A percentile compares a stretch with the other conserved stretches of the same genome.
Evolutionary conservation across 2,329 filamentous ascomycete genomes (phyloP).

Genomic region (Daldinia eschscholtzii): DNA sequence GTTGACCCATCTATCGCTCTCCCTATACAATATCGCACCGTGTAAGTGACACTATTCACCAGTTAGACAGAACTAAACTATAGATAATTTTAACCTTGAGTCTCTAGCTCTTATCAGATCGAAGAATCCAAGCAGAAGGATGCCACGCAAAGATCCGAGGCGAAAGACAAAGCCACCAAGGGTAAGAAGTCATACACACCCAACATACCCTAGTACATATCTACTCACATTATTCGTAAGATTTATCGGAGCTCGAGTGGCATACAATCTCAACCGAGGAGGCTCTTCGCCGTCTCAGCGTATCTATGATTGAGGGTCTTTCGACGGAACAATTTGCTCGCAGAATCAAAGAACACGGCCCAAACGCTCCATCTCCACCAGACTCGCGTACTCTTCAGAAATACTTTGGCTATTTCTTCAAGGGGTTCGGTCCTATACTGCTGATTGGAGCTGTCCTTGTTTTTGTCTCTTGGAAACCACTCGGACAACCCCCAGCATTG

Average conservation of each 20-base stretch:
- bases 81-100: conserved; percentile 25
- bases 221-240: conserved; percentile 53
- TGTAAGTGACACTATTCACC: conserved; percentile 55
- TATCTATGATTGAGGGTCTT: conserved; percentile 69
- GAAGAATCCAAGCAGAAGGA: conserved; percentile 65
- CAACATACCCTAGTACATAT: neutral
- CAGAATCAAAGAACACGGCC: conserved; percentile 71
- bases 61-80: neutral
- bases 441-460: conserved; percentile 77
- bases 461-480: conserved; percentile 81
- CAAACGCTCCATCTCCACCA: conserved; percentile 75
- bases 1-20: conserved; percentile 59
- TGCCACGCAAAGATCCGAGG: conserved; percentile 55
- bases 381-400: conserved; percentile 70
- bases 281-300: conserved; percentile 69
- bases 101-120: conserved; percentile 65
- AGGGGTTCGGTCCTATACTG: conserved; percentile 80
- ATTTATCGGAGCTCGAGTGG: conserved; percentile 75
- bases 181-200: conserved; percentile 36
- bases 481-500: conserved; percentile 75
- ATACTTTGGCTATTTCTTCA: conserved; percentile 78
- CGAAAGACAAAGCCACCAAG: conserved; percentile 59
- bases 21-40: conserved; percentile 68
- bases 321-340: conserved; percentile 68
- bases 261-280: conserved; percentile 71